phyloP scores from a whole-genome alignment of 2,329 filamentous ascomycete species.

The Calonectria crousiana region DNA sequence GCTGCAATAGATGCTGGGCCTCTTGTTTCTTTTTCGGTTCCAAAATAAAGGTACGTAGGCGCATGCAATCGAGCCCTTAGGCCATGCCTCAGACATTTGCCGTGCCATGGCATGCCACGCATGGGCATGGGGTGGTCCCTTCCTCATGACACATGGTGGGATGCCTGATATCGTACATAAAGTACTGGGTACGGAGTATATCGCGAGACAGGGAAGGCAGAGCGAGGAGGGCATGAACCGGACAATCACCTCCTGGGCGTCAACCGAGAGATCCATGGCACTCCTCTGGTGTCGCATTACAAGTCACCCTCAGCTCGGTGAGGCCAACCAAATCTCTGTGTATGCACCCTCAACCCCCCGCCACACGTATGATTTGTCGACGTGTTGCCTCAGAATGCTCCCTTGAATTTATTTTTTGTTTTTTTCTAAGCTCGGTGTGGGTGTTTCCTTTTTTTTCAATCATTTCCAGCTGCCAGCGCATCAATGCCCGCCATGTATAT shows the following conservation, averaged over 20 bases:
- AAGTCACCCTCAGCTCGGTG: not conserved
- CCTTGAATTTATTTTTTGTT: not conserved
- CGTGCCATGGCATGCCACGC: not conserved
- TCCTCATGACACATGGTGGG: constrained; percentile 12
- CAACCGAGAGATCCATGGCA: constrained; percentile 3
- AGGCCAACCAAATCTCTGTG: constrained; percentile 13
- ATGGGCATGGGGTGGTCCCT: constrained; percentile 7
- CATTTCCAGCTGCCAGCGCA: constrained; percentile 11
- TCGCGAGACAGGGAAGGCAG: not conserved
- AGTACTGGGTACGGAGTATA: not conserved
- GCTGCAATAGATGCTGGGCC: not conserved
- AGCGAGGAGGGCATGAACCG: not conserved
- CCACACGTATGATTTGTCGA: constrained; percentile 6
- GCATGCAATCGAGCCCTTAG: constrained; percentile 12
- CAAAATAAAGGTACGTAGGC: not conserved
- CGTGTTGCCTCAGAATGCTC: not conserved
- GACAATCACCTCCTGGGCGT: not conserved
- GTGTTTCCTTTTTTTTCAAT: constrained; percentile 1
- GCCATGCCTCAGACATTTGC: not conserved
- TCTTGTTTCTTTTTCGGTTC: constrained; percentile 11
- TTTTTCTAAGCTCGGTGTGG: not conserved
- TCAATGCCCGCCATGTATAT: constrained; percentile 8
- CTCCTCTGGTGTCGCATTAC: constrained; percentile 13
- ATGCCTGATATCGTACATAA: constrained; percentile 8
- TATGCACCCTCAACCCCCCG: constrained; percentile 10